Evolutionary conservation across 225 moss, liverwort and hornwort species (phyloP).

Genomic region (Marchantia paleacea): DNA sequence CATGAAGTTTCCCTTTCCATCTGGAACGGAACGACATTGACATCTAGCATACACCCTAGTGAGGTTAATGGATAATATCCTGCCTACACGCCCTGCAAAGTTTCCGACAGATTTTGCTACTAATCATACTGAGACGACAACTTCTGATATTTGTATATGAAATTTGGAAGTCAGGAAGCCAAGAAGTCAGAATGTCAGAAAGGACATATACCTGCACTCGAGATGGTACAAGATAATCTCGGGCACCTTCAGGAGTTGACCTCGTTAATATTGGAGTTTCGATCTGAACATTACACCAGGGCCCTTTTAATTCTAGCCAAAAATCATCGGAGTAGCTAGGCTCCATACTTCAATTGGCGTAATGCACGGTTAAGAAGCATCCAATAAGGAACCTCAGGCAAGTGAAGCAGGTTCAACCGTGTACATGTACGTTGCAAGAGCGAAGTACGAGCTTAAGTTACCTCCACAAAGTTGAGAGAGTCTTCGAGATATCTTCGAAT

Average conservation of each 20-base stretch:
- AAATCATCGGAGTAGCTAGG: background rate
- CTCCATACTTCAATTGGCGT: background rate
- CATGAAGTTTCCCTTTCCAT: too few relatives aligned
- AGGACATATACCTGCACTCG: constrained; percentile 60
- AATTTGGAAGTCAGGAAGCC: background rate
- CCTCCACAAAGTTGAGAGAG: constrained; percentile 88
- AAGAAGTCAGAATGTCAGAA: background rate
- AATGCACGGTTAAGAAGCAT: background rate
- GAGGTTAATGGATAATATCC: too few relatives aligned
- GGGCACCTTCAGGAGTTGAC: constrained; percentile 98
- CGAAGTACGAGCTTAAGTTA: constrained; percentile 14
- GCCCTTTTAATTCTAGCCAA: background rate
- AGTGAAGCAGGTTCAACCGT: background rate
- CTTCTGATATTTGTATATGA: too few relatives aligned
- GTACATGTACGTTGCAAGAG: background rate
- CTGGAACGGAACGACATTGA: too few relatives aligned
- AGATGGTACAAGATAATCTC: constrained; percentile 98
- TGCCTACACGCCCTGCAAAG: too few relatives aligned
- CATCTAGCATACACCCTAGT: too few relatives aligned
- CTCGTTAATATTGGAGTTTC: constrained; percentile 95
- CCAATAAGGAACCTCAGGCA: background rate
- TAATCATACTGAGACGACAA: too few relatives aligned
- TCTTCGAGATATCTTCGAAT: constrained; percentile 91
- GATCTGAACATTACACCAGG: constrained; percentile 50
- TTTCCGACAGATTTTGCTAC: too few relatives aligned